Percentiles rank a stretch among this genome's conserved stretches.
These are phyloP conservation scores for Amauroascus niger DNA, from an alignment of 2,329 filamentous ascomycete species.

Conservation along the genomic window DNA sequence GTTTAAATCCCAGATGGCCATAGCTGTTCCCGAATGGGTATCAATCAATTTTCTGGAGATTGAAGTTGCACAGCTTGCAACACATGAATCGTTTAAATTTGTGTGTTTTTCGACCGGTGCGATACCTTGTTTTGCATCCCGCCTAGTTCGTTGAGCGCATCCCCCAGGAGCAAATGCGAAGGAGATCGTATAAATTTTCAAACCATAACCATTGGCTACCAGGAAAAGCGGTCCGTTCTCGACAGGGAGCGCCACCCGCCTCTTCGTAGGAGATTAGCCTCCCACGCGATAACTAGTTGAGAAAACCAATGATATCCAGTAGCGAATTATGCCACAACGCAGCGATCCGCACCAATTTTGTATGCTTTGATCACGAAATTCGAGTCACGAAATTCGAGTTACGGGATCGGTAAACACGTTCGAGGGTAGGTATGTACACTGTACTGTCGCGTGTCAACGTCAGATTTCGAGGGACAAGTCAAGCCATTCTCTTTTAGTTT, in stretches of 20 bases:
- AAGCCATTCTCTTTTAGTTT: not conserved
- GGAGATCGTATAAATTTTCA: not conserved
- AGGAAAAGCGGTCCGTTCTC: not conserved
- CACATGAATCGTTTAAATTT: not conserved
- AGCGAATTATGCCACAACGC: not conserved
- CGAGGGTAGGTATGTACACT: not conserved
- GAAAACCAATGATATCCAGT: not conserved
- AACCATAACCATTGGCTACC: not conserved
- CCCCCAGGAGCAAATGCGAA: not conserved
- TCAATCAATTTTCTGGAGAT: not conserved
- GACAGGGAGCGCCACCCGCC: not conserved
- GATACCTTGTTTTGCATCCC: not conserved
- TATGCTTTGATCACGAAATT: no score
- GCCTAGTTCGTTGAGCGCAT: not conserved
- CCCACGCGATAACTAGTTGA: not conserved
- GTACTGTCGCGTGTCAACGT: not conserved
- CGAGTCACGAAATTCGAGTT: not conserved
- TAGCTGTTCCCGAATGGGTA: constrained; percentile 1
- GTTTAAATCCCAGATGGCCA: not conserved
- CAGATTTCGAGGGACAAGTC: not conserved
- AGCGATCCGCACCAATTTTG: not conserved
- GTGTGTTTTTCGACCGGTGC: not conserved
- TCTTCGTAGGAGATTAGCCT: not conserved
- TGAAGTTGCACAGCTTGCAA: not conserved
- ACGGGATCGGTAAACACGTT: not conserved